phyloP scores from a whole-genome alignment of 1,284 basidiomycete species.

The Mrakiaceae sp. region DNA sequence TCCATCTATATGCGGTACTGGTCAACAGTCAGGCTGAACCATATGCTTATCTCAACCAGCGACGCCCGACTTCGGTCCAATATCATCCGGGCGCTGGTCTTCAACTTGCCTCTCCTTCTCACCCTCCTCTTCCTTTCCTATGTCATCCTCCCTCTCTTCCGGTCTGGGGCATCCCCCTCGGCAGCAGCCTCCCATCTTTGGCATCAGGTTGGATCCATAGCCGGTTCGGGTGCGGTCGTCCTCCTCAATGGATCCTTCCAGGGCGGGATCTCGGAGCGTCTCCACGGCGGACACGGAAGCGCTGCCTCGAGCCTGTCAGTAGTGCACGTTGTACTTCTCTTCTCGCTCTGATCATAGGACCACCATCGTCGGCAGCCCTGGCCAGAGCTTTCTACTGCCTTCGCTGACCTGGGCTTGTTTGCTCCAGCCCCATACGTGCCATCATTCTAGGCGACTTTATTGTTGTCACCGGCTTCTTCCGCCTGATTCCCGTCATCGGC shows the following conservation, averaged over 20 bases:
- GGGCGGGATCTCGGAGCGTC: background rate
- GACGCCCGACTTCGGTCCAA: conserved; percentile 14
- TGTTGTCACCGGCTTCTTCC: conserved; percentile 28
- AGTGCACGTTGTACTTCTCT: background rate
- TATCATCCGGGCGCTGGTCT: conserved; percentile 28
- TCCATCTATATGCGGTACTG: conserved; percentile 25
- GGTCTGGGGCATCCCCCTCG: background rate
- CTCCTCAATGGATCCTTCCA: conserved; percentile 3
- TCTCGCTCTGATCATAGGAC: background rate
- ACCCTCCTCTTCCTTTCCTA: conserved; percentile 20
- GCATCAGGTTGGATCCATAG: background rate
- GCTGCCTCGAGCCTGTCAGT: conserved; percentile 2
- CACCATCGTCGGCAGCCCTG: background rate
- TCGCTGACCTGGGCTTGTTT: background rate
- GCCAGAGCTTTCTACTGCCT: background rate
- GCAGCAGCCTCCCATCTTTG: background rate
- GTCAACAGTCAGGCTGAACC: conserved; percentile 20
- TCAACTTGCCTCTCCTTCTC: conserved; percentile 9
- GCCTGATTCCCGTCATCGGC: conserved; percentile 30
- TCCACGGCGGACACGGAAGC: conserved; percentile 1
- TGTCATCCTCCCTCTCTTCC: conserved; percentile 22
- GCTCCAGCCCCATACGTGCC: conserved; percentile 22
- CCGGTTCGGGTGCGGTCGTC: conserved; percentile 2
- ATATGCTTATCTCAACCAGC: background rate
- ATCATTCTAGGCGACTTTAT: conserved; percentile 34